phyloP scores from a whole-genome alignment of 352 stramenopile species.

The Aphanomyces astaci region DNA sequence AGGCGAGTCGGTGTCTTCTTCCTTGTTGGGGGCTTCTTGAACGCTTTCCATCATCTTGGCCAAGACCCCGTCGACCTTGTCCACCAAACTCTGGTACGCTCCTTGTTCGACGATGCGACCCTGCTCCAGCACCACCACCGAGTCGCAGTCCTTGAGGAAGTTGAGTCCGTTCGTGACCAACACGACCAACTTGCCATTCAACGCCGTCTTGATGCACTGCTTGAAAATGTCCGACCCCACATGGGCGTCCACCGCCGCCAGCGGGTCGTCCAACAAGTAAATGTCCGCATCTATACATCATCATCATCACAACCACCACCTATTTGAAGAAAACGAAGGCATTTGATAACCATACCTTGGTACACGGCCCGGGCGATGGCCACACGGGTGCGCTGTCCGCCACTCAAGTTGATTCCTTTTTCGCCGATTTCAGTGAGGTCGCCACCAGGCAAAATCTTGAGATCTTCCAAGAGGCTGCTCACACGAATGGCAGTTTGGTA shows the following conservation, averaged over 20 bases:
- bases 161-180: slow-evolving; percentile 32
- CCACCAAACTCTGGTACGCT: slow-evolving; percentile 51
- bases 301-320: neutral
- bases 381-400: slow-evolving; percentile 32
- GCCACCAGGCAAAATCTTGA: slow-evolving; percentile 40
- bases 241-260: slow-evolving; percentile 44
- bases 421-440: slow-evolving; percentile 46
- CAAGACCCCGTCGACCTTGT: slow-evolving; percentile 37
- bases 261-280: neutral
- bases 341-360: neutral
- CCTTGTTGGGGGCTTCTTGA: slow-evolving; percentile 47
- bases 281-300: neutral
- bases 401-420: too few species aligned
- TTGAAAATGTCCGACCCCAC: slow-evolving; percentile 39
- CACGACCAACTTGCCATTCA: slow-evolving; percentile 23
- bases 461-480: slow-evolving; percentile 33
- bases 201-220: slow-evolving; percentile 28
- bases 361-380: slow-evolving; percentile 16
- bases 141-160: slow-evolving; percentile 51
- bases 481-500: slow-evolving; percentile 28
- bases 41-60: slow-evolving; percentile 63
- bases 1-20: slow-evolving; percentile 27
- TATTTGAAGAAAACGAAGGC: too few species aligned
- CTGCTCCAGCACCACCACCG: slow-evolving; percentile 49
- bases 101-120: slow-evolving; percentile 48